phyloP scores from a whole-genome alignment of 1,139 yeast genomes.

The Hyphopichia khmerensis region DNA sequence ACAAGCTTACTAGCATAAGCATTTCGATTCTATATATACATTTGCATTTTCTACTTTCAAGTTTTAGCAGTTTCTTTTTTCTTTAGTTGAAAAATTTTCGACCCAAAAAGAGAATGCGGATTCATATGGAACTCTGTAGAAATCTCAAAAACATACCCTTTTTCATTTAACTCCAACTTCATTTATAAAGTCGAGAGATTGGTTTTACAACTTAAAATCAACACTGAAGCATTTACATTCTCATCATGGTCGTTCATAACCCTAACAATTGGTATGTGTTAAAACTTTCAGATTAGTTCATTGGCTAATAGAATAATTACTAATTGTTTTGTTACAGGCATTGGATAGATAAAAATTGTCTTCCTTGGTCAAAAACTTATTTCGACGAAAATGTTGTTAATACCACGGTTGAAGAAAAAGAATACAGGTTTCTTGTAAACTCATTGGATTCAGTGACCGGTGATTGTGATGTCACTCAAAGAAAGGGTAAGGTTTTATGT shows the following conservation, averaged over 20 bases:
- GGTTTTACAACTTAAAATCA: too few relatives aligned
- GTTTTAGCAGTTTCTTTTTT: background rate
- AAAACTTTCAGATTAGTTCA: too few relatives aligned
- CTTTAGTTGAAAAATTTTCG: background rate
- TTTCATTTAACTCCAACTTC: too few relatives aligned
- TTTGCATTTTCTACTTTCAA: too few relatives aligned
- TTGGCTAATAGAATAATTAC: conserved; percentile 14
- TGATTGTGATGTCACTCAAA: conserved; percentile 78
- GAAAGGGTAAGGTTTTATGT: conserved; percentile 78
- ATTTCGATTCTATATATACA: background rate
- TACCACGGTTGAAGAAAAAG: conserved; percentile 34
- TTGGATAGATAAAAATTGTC: conserved; percentile 80
- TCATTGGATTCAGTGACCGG: conserved; percentile 54
- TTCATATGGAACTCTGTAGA: background rate
- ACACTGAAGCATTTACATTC: conserved; percentile 5
- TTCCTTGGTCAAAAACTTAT: conserved; percentile 71
- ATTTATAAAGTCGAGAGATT: too few relatives aligned
- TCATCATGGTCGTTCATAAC: conserved; percentile 68
- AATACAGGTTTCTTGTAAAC: conserved; percentile 33
- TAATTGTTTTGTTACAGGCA: conserved; percentile 47
- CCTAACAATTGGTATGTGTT: conserved; percentile 74
- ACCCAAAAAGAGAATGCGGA: background rate
- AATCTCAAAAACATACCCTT: background rate
- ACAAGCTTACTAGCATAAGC: background rate
- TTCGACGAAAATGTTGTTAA: conserved; percentile 44